Evolutionary conservation across 371 early-diverging fungal genomes (phyloP), one percentile per base, ranked within the genome.

Genomic region (Mortierella polycephala): DNA sequence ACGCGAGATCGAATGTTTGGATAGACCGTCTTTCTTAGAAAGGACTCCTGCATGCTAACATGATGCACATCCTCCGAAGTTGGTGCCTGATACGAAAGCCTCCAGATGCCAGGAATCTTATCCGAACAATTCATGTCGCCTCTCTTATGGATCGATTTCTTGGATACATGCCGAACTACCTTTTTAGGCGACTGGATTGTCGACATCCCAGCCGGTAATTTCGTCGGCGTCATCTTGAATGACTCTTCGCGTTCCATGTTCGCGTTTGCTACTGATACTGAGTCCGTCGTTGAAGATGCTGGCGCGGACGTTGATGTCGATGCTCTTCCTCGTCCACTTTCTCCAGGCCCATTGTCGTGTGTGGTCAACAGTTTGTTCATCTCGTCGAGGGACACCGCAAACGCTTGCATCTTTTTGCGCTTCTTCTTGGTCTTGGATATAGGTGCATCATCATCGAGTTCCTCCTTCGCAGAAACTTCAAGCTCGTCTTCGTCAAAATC

Each of bases 1-100:
- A 54, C 30, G 23, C 53, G 64, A 20, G 61, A 68, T 2, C 20
- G 16, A 1, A 72, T 64, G 13, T 72, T 64, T 4, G 59, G 65
- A 49, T 71, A 77, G 23, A 72, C 62, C 0, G 64, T 46, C 11
- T 37, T 13, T 42, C 45, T 6, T 40, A 77, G 52, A 23, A 51
- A 16, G 11, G 52, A 60, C 47, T 68, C 65, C 20, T 60, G 55
- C 69, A 71, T 77, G 61, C 79, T 68, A 13, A 68, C 64, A 54
- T 68, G 40, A 18, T 18, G 54, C 41, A 77, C 21, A 44, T 77
- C 79, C 10, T 62, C 50, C 0, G 53, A 60, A 13, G 72, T 69
- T 4, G 79, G 79, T 16, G 66, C 79, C 16, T 68, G 64, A 47
- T 64, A 61, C 2, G 79, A 55, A 5, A 8, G 9, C 53, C 50